Percentiles rank a stretch among this genome's conserved stretches.
These are phyloP conservation scores for Thalassiosira livingstoniorum DNA, from an alignment of 352 stramenopile genomes.

Conservation along the genomic window DNA sequence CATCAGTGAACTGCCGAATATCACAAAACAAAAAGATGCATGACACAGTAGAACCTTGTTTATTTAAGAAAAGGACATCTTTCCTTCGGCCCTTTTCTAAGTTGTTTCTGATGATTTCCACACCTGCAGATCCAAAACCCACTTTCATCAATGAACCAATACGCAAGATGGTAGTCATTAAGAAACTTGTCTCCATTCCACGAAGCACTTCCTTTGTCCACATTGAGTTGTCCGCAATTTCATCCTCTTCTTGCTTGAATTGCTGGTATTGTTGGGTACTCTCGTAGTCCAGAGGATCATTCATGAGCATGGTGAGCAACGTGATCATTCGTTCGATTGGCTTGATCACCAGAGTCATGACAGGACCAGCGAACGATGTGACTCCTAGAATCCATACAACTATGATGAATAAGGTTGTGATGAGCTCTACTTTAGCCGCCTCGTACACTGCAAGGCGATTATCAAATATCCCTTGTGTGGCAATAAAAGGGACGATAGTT, in stretches of 20 bases:
- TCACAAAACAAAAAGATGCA: constrained; percentile 87
- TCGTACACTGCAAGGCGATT: constrained; percentile 31
- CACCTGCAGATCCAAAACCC: constrained; percentile 81
- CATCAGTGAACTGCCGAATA: constrained; percentile 90
- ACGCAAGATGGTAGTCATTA: constrained; percentile 82
- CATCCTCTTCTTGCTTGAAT: constrained; percentile 70
- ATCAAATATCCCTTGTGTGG: constrained; percentile 66
- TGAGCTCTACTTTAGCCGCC: constrained; percentile 58
- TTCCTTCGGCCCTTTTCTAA: constrained; percentile 71
- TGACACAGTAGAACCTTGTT: constrained; percentile 73
- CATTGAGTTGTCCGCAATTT: constrained; percentile 62
- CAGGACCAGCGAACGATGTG: constrained; percentile 75
- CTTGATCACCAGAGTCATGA: constrained; percentile 72
- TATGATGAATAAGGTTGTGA: constrained; percentile 73
- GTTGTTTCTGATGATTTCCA: constrained; percentile 83
- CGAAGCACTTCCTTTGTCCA: constrained; percentile 80
- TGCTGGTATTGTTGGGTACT: constrained; percentile 68
- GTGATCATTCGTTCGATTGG: constrained; percentile 84
- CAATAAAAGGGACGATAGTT: neutral
- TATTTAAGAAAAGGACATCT: constrained; percentile 73
- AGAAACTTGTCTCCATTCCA: constrained; percentile 70
- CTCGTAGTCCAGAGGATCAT: constrained; percentile 81
- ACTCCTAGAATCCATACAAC: constrained; percentile 78
- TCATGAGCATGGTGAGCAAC: constrained; percentile 78
- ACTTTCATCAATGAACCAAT: constrained; percentile 85